phyloP scores from a whole-genome alignment of 2,329 filamentous ascomycete genomes.

The Xylariaceae sp. region DNA sequence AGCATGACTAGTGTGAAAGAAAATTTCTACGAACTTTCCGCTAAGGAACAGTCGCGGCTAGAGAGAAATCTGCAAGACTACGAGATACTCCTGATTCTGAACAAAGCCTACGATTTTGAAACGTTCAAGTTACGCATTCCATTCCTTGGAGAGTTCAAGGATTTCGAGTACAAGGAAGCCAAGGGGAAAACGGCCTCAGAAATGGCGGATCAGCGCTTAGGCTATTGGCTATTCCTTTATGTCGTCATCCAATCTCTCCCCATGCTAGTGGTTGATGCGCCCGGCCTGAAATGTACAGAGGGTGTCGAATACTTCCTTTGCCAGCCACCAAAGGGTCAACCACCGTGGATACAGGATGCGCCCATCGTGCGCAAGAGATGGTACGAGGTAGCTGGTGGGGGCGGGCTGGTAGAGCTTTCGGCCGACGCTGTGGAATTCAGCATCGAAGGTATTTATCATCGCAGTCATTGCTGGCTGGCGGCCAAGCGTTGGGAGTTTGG shows the following conservation, averaged over 20 bases:
- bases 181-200: conserved; percentile 67
- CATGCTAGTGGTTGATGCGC: conserved; percentile 76
- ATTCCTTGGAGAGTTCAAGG: conserved; percentile 70
- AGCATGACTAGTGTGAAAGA: conserved; percentile 66
- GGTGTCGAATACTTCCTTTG: conserved; percentile 83
- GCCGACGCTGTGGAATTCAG: conserved; percentile 58
- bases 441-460: conserved; percentile 40
- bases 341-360: conserved; percentile 73
- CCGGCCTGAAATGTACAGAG: conserved; percentile 67
- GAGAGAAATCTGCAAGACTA: conserved; percentile 75
- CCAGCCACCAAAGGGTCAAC: conserved; percentile 70
- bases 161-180: conserved; percentile 71
- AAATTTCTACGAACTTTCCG: conserved; percentile 64
- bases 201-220: conserved; percentile 70
- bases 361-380: conserved; percentile 67
- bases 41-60: conserved; percentile 75
- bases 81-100: conserved; percentile 76
- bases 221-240: conserved; percentile 83
- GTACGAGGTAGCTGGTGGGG: conserved; percentile 72
- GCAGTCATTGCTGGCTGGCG: conserved; percentile 41
- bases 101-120: conserved; percentile 80
- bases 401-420: conserved; percentile 59
- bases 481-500: conserved; percentile 39
- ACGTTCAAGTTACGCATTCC: conserved; percentile 59
- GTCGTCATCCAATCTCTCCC: conserved; percentile 76